Evolutionary conservation across 495 filamentous ascomycete species (phyloP).

Genomic region (Neurospora hispaniola): DNA sequence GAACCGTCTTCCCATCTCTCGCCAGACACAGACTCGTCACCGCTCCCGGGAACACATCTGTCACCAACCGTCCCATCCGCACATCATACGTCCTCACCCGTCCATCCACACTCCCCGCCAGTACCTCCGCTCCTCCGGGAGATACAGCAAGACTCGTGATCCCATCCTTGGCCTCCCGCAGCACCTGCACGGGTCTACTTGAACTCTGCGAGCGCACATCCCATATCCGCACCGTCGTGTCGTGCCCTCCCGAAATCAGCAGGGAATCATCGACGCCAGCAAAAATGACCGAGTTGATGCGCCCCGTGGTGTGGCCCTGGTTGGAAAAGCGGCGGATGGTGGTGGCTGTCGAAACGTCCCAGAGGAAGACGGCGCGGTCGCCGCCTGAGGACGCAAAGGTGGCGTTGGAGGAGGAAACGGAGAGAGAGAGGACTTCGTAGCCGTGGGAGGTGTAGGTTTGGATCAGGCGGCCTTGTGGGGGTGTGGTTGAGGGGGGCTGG

Average conservation of each 20-base stretch:
- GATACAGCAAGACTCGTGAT: constrained; percentile 46
- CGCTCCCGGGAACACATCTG: constrained; percentile 59
- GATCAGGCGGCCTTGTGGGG: constrained; percentile 45
- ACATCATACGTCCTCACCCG: constrained; percentile 76
- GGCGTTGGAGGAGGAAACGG: constrained; percentile 65
- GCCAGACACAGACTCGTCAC: constrained; percentile 63
- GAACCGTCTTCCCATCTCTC: constrained; percentile 56
- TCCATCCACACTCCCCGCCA: constrained; percentile 77
- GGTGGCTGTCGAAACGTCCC: constrained; percentile 75
- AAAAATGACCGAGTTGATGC: constrained; percentile 70
- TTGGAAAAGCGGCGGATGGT: constrained; percentile 63
- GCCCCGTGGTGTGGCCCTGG: constrained; percentile 48
- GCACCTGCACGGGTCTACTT: constrained; percentile 63
- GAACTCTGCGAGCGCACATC: constrained; percentile 50
- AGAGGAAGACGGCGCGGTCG: constrained; percentile 80
- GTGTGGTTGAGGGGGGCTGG: constrained; percentile 1
- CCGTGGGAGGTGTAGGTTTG: constrained; percentile 84
- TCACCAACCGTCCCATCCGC: constrained; percentile 61
- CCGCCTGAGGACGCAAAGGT: constrained; percentile 75
- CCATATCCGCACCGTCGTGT: constrained; percentile 81
- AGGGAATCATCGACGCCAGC: constrained; percentile 60
- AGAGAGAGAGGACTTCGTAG: constrained; percentile 76
- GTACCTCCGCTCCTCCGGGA: constrained; percentile 34
- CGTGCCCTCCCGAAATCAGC: constrained; percentile 65
- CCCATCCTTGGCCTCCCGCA: constrained; percentile 69